Conservation (phyloP, 805 yeast genomes). For the Scheffersomyces amazonensis region DNA sequence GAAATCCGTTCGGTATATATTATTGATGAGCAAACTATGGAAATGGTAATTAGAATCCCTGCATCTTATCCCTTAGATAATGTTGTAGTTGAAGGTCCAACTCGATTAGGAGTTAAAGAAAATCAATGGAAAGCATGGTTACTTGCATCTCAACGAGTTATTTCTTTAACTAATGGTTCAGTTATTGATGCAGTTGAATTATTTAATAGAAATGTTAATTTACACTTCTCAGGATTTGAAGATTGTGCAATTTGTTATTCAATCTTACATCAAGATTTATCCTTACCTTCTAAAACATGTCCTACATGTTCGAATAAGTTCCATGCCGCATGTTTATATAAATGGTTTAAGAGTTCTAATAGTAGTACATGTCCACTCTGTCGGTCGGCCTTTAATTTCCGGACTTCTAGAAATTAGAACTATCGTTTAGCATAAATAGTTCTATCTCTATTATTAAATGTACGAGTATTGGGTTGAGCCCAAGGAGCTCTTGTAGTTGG, state of each 20-base stretch:
- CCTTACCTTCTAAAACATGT: conserved; percentile 86
- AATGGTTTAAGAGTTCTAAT: conserved; percentile 96
- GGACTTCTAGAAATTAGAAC: conserved; percentile 10
- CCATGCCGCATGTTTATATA: conserved; percentile 93
- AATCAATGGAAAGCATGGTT: conserved; percentile 95
- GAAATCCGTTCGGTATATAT: conserved; percentile 72
- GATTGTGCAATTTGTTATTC: conserved; percentile 98
- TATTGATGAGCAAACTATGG: conserved; percentile 86
- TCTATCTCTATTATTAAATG: too few relatives aligned
- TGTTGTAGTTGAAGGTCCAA: conserved; percentile 72
- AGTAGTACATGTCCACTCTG: conserved; percentile 94
- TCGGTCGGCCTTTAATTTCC: conserved; percentile 61
- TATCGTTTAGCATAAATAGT: too few relatives aligned
- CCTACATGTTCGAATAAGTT: conserved; percentile 89
- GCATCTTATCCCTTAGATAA: conserved; percentile 72
- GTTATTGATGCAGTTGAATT: conserved; percentile 65
- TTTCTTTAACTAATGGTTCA: conserved; percentile 71
- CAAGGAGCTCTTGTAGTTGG: conserved; percentile 43
- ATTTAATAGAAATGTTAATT: conserved; percentile 69
- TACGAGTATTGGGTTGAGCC: conserved; percentile 15
- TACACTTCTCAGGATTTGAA: conserved; percentile 90
- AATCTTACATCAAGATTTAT: conserved; percentile 83
- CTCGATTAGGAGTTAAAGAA: conserved; percentile 85
- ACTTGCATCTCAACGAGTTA: conserved; percentile 81
- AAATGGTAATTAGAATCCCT: conserved; percentile 74